Percentiles rank a stretch among this genome's conserved stretches.
Evolutionary conservation across 495 filamentous ascomycete species (phyloP).

Genomic region (Penicillium waksmanii): DNA sequence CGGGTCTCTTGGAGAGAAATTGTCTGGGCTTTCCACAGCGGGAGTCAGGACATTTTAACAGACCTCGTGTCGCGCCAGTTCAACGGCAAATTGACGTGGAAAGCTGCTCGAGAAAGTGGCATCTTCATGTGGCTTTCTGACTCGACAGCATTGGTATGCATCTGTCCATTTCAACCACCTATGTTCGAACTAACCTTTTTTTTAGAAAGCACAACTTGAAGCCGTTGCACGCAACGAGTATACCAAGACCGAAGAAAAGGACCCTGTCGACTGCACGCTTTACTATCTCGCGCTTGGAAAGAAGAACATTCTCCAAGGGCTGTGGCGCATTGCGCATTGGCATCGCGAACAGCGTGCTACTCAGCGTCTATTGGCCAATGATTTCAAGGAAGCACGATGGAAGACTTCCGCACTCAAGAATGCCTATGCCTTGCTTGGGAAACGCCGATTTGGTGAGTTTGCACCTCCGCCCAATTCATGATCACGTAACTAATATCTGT

Average conservation of each 20-base stretch:
- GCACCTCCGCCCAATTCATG: not conserved
- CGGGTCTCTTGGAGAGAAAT: constrained; percentile 91
- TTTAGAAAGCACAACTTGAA: constrained; percentile 80
- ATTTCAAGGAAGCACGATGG: constrained; percentile 87
- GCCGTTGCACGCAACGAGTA: constrained; percentile 90
- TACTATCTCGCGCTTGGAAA: constrained; percentile 91
- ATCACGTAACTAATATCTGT: constrained; percentile 11
- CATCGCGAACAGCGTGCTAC: constrained; percentile 83
- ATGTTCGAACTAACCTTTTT: constrained; percentile 24
- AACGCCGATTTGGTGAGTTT: constrained; percentile 76
- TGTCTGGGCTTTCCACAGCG: constrained; percentile 90
- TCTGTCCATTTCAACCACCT: not conserved
- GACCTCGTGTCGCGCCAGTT: constrained; percentile 86
- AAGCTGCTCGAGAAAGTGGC: constrained; percentile 80
- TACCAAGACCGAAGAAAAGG: constrained; percentile 81
- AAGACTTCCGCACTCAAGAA: constrained; percentile 93
- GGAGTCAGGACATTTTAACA: constrained; percentile 87
- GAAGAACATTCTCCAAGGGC: constrained; percentile 86
- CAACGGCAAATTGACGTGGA: constrained; percentile 79
- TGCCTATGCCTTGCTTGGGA: constrained; percentile 93
- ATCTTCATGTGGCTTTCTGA: constrained; percentile 96
- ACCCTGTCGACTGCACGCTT: constrained; percentile 91
- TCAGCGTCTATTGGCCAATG: constrained; percentile 74
- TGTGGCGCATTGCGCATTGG: constrained; percentile 96
- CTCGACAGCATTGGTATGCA: constrained; percentile 69